Evolutionary conservation across 331 rosid species (phyloP).

Genomic region (Telfairia occidentalis): DNA sequence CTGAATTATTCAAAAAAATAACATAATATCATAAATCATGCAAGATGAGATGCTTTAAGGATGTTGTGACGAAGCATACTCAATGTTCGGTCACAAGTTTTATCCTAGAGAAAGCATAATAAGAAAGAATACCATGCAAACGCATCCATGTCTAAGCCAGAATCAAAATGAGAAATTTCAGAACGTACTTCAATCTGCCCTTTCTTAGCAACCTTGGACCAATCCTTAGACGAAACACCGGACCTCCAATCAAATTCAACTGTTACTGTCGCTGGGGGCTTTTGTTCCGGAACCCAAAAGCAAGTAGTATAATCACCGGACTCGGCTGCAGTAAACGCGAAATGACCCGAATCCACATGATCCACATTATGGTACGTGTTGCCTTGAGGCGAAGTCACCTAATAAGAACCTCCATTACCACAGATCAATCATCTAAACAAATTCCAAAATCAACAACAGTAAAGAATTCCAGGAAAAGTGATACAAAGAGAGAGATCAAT

Average conservation of each 20-base stretch:
- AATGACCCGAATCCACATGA: conserved; percentile 58
- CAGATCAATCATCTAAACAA: conserved; percentile 14
- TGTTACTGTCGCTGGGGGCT: conserved; percentile 24
- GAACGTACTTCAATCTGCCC: conserved; percentile 76
- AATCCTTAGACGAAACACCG: conserved; percentile 77
- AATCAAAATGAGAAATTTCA: background rate
- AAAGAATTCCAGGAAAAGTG: background rate
- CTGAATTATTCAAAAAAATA: background rate
- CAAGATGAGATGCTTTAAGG: background rate
- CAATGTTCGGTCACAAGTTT: background rate
- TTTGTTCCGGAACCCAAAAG: conserved; percentile 51
- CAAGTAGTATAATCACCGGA: conserved; percentile 64
- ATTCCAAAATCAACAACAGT: background rate
- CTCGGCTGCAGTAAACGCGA: conserved; percentile 71
- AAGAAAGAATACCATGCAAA: background rate
- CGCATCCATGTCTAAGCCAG: conserved; percentile 2
- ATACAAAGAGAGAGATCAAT: background rate
- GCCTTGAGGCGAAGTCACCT: conserved; percentile 72
- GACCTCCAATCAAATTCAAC: conserved; percentile 81
- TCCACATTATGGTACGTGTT: conserved; percentile 48
- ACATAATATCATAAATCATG: background rate
- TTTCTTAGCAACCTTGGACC: conserved; percentile 92
- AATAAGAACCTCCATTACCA: conserved; percentile 24
- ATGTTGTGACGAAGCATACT: background rate
- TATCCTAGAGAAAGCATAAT: background rate